Evolutionary conservation across 192 early-diverging fungal genomes (phyloP), one percentile per base, ranked within the genome.

Genomic region (Lobosporangium transversale): DNA sequence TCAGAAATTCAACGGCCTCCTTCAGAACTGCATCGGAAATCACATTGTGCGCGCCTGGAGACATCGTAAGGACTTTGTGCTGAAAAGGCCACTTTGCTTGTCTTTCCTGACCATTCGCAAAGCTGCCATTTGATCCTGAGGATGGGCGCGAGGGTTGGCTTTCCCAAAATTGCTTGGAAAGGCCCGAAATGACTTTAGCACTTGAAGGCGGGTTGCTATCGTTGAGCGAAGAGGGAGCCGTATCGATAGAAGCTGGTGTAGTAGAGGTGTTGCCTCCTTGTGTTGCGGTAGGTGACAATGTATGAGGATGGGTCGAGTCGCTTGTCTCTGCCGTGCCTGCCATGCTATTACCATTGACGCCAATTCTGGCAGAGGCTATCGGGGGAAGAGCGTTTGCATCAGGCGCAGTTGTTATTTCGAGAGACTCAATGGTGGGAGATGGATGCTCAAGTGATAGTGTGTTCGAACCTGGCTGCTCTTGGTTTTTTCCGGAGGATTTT

Each of bases 11-110:
- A 12, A 76, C 65, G 1, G 73, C 73, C 24, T 76, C 73, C 37
- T 66, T 66, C 14, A 76, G 53, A 40, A 43, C 30, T 4, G 64
- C 65, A 21, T 76, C 73, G 4, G 73, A 62, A 31, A 76, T 67
- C 8, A 35, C 30, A 50, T 26, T 76, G 36, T 76, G 73, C 0
- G 73, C 50, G 27, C 73, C 73, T 9, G 73, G 73, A 2, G 73
- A 50, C 0, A 76, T 8, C 0, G 65, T 62, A 44, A 76, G 66
- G 1, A 76, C 36, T n/a, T 67, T 76, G 53, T 76, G 73, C 15
- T 32, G 24, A 32, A 76, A 76, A 1, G 63, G 32, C 15, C 42
- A 42, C 15, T 57, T 49, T 8, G 0, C 0, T 42, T n/a, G 33
- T 2, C 18, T 17, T 1, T 21, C 55, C 12, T 57, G n/a, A 7